Evolutionary conservation across 169 alveolate species (phyloP).

Genomic region (Cytauxzoon felis): DNA sequence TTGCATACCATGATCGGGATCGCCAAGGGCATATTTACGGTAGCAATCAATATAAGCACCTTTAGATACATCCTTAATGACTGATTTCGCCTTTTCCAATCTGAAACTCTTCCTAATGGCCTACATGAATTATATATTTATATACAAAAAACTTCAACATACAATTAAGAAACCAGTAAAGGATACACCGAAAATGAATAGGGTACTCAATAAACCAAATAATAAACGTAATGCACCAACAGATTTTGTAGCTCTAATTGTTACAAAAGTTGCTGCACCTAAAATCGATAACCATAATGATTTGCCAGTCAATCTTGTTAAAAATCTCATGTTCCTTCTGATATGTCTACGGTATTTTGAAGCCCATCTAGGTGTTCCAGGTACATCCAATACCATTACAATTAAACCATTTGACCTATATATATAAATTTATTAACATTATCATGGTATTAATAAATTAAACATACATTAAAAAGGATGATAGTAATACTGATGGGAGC

Average conservation of each 20-base stretch:
- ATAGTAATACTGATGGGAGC: slow-evolving; percentile 42
- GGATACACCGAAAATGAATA: slow-evolving; percentile 78
- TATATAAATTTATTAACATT: slow-evolving; percentile 4
- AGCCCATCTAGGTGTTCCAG: slow-evolving; percentile 91
- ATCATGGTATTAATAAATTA: neutral
- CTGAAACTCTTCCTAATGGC: slow-evolving; percentile 82
- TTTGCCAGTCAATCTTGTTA: slow-evolving; percentile 83
- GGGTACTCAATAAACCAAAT: slow-evolving; percentile 39
- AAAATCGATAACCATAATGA: slow-evolving; percentile 79
- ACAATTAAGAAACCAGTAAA: slow-evolving; percentile 80
- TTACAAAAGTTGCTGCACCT: slow-evolving; percentile 64
- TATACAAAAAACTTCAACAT: slow-evolving; percentile 4
- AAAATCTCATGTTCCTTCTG: slow-evolving; percentile 78
- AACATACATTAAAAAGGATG: slow-evolving; percentile 35
- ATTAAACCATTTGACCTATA: slow-evolving; percentile 77
- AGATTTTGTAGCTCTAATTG: slow-evolving; percentile 15
- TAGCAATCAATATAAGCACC: slow-evolving; percentile 83
- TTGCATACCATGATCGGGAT: slow-evolving; percentile 88
- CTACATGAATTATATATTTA: slow-evolving; percentile 8
- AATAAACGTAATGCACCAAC: slow-evolving; percentile 42
- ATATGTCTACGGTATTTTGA: slow-evolving; percentile 79
- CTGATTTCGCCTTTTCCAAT: slow-evolving; percentile 79
- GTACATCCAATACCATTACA: slow-evolving; percentile 84
- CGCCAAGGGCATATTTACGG: slow-evolving; percentile 83
- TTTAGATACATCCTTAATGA: slow-evolving; percentile 74